Evolutionary conservation across 148 eudicot genomes (phyloP), one percentile per base, ranked within the genome.

Genomic region (Heliosperma pusillum): DNA sequence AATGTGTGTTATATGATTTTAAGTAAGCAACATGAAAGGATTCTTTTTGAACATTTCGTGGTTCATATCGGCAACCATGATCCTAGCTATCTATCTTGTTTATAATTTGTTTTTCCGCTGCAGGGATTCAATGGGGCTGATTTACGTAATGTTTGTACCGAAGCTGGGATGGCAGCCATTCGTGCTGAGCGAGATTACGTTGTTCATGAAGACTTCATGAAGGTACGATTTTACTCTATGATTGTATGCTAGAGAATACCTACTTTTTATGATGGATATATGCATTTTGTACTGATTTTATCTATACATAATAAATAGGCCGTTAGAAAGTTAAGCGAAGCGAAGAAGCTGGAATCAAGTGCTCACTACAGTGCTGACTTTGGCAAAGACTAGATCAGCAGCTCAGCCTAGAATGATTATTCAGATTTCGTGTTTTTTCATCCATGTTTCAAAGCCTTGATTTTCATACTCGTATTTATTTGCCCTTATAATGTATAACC

Each of bases 161-260:
- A 94, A 82, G 98, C 97, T 76, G 98, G 98, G 10, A 94, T 91
- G 97, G 80, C 87, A 4, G 99, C 99, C 26, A 92, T 95, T 60
- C 92, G 97, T 79, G 97, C 97, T 19, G 98, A 94, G 85, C 91
- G 98, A 58, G 98, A 94, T 78, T 94, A 94, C 80, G 97, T 94
- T 53, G 88, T 94, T 75, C 97, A 94, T 76, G 98, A 91, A 87
- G 98, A 94, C 84, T 94, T 91, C 83, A 91, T 91, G 98, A 94
- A 91, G 90, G 92, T 90, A 84, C 45, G 22, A 12, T 26, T 20
- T 50, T 15, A 70, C 33, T 40, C 19, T 50, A 13, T 50, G 16
- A 50, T 70, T 25, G 26, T 11, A 17, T 52, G 8, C n/a, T n/a
- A n/a, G n/a, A n/a, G n/a, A n/a, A n/a, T n/a, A n/a, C n/a, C n/a